Percentiles rank a stretch among this genome's conserved stretches.
Evolutionary conservation across 2,329 filamentous ascomycete species (phyloP).

Genomic region (Calonectria fujianensis): DNA sequence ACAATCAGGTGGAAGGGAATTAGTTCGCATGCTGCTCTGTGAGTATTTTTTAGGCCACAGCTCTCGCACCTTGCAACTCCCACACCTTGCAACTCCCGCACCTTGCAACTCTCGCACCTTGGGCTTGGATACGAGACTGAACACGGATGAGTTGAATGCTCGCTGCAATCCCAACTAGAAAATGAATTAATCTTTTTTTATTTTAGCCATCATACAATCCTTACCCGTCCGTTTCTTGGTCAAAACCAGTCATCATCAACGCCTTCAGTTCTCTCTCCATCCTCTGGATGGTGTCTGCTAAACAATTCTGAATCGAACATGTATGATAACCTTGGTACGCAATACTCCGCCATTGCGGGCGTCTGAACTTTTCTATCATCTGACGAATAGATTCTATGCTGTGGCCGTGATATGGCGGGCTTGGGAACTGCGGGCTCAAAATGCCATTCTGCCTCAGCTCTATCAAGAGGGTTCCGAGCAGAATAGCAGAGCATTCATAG

Average conservation of each 20-base stretch:
- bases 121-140: background rate
- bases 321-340: background rate
- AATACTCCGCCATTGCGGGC: background rate
- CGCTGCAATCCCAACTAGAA: background rate
- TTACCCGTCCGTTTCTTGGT: background rate
- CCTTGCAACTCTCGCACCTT: background rate
- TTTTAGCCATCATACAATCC: background rate
- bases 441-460: conserved; percentile 14
- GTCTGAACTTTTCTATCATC: background rate
- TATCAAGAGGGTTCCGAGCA: conserved; percentile 45
- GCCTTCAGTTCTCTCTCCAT: background rate
- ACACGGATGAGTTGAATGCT: background rate
- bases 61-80: background rate
- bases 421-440: background rate
- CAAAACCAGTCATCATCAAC: background rate
- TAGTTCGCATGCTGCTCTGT: background rate
- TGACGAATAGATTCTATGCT: background rate
- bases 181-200: background rate
- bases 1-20: background rate
- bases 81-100: background rate
- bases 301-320: background rate
- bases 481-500: conserved; percentile 44
- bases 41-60: background rate
- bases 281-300: background rate
- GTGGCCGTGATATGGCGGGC: background rate